Conservation (phyloP, 2,329 filamentous ascomycete species). For the Aspergillus neoniger region DNA sequence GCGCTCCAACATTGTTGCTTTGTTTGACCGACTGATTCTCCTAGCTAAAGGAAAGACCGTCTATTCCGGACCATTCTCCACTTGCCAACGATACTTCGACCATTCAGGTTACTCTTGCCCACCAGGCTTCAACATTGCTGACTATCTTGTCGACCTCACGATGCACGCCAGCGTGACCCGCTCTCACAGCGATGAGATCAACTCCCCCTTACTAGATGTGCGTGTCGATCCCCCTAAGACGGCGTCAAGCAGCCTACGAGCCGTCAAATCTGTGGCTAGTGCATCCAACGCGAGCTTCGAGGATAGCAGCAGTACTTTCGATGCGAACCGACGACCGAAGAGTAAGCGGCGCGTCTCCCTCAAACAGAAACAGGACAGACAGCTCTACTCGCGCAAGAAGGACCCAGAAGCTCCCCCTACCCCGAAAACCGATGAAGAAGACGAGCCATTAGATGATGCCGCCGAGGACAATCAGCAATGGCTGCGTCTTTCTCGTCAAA, state of each 20-base stretch:
- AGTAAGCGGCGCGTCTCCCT: constrained; percentile 76
- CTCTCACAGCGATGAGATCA: constrained; percentile 57
- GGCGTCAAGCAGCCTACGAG: constrained; percentile 81
- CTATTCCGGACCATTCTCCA: constrained; percentile 86
- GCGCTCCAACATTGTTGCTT: constrained; percentile 93
- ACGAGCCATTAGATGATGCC: constrained; percentile 53
- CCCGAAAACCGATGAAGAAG: constrained; percentile 65
- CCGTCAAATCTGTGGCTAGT: constrained; percentile 88
- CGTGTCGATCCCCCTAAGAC: constrained; percentile 64
- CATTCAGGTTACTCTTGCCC: constrained; percentile 89
- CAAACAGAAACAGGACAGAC: constrained; percentile 80
- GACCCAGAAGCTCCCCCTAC: constrained; percentile 59
- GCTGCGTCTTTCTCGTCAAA: constrained; percentile 60
- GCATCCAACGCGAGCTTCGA: constrained; percentile 74
- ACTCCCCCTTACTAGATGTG: constrained; percentile 58
- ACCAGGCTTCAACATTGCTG: constrained; percentile 96
- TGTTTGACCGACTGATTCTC: constrained; percentile 92
- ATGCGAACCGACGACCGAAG: constrained; percentile 65
- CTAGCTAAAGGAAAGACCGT: constrained; percentile 87
- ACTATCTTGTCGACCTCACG: constrained; percentile 94
- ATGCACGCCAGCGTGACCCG: constrained; percentile 80
- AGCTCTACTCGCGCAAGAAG: constrained; percentile 84
- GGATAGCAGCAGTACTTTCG: constrained; percentile 62
- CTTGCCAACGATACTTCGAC: constrained; percentile 92
- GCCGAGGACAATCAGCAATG: constrained; percentile 58